These are phyloP conservation scores for Cylindricascospora bacillispora DNA, from an alignment of 1,139 yeast genomes.

Conservation along the genomic window DNA sequence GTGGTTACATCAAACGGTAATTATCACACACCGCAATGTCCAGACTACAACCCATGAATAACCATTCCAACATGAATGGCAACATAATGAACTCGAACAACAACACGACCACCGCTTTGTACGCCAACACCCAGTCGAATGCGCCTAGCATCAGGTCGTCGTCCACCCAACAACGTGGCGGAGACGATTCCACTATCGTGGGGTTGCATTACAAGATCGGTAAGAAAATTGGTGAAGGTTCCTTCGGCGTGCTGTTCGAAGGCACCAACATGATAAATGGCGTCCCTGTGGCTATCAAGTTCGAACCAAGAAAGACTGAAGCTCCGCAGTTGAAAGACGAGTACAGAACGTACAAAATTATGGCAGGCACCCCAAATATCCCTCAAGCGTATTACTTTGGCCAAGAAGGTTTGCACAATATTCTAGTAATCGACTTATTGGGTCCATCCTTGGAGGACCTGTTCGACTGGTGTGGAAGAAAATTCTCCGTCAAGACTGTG, in stretches of 20 bases:
- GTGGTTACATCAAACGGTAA: too few relatives aligned
- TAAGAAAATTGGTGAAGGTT: conserved; percentile 75
- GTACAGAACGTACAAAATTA: conserved; percentile 56
- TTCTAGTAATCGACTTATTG: conserved; percentile 55
- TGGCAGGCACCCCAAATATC: conserved; percentile 48
- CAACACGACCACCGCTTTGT: too few relatives aligned
- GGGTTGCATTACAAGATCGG: conserved; percentile 74
- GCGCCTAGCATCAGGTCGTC: too few relatives aligned
- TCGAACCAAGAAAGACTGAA: conserved; percentile 68
- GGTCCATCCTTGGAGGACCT: conserved; percentile 72
- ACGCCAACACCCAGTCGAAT: too few relatives aligned
- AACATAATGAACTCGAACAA: too few relatives aligned
- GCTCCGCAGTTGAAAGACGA: conserved; percentile 75
- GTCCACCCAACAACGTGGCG: conserved; percentile 2
- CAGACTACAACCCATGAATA: too few relatives aligned
- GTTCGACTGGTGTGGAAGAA: conserved; percentile 72
- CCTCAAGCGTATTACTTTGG: conserved; percentile 73
- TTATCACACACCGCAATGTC: too few relatives aligned
- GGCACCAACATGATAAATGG: conserved; percentile 67
- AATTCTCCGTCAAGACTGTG: conserved; percentile 55
- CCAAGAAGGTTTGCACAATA: conserved; percentile 69
- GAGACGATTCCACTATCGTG: conserved; percentile 37
- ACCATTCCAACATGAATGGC: too few relatives aligned
- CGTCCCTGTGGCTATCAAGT: conserved; percentile 66
- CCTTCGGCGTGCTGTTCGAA: conserved; percentile 73